These are phyloP conservation scores for Ophiorrhiza pumila DNA, from an alignment of 257 asterid genomes.

Conservation along the genomic window DNA sequence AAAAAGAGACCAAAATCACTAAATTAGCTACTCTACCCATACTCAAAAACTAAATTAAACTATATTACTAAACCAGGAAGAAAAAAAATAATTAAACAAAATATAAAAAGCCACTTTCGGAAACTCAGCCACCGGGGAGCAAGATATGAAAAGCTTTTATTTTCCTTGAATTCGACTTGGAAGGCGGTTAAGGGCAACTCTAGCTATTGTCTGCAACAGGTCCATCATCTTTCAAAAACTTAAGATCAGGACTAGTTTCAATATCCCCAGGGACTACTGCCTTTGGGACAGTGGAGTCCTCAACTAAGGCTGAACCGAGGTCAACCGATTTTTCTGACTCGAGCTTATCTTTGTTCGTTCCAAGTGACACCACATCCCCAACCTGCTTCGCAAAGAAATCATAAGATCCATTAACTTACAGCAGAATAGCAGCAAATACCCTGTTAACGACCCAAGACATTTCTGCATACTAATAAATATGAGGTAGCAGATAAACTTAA, in stretches of 20 bases:
- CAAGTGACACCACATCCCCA: slow-evolving; percentile 14
- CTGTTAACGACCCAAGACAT: background rate
- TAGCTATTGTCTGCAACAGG: slow-evolving; percentile 10
- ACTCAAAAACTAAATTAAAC: background rate
- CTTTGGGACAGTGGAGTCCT: background rate
- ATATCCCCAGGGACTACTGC: slow-evolving; percentile 10
- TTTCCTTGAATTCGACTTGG: slow-evolving; percentile 6
- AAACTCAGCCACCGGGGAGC: background rate
- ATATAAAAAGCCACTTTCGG: background rate
- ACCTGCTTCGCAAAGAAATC: slow-evolving; percentile 18
- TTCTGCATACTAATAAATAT: background rate
- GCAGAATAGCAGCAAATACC: background rate
- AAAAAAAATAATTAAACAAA: background rate
- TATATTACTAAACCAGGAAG: background rate
- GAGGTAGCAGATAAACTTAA: background rate
- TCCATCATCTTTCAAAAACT: slow-evolving; percentile 16
- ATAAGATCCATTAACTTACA: background rate
- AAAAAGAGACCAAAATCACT: background rate
- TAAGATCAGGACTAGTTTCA: slow-evolving; percentile 17
- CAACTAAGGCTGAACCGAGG: background rate
- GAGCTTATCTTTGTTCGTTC: slow-evolving; percentile 16
- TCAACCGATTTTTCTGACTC: slow-evolving; percentile 7
- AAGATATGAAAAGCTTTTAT: slow-evolving; percentile 9
- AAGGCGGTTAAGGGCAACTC: slow-evolving; percentile 11
- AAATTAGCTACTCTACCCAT: slow-evolving; percentile 8